Conservation (phyloP, 495 filamentous ascomycete genomes). For the Podospora appendiculata region DNA sequence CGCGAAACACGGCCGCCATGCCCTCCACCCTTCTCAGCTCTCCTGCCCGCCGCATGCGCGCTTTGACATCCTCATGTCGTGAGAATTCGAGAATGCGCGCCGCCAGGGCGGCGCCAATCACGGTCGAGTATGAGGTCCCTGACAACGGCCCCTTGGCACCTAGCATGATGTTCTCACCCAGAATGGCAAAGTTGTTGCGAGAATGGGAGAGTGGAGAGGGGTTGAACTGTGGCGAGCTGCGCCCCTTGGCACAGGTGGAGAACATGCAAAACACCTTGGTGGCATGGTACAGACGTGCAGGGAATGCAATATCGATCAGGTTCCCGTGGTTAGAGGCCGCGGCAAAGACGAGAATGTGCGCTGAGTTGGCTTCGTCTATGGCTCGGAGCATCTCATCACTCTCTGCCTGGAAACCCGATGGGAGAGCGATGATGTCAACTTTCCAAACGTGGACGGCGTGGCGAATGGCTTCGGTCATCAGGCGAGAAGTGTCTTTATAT, state of each 20-base stretch:
- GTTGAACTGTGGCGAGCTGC: conserved; percentile 1
- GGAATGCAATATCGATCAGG: conserved; percentile 3
- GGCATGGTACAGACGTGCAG: neutral
- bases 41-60: neutral
- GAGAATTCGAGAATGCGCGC: conserved; percentile 13
- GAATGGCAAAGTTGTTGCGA: conserved; percentile 6
- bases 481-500: neutral
- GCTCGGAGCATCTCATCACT: neutral
- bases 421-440: conserved; percentile 8
- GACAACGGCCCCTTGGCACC: neutral
- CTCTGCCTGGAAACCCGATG: neutral
- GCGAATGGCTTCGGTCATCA: conserved; percentile 3
- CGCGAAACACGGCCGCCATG: conserved; percentile 4
- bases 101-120: conserved; percentile 12
- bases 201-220: neutral
- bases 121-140: conserved; percentile 5
- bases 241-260: conserved; percentile 2
- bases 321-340: conserved; percentile 4
- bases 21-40: conserved; percentile 4
- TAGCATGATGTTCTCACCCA: conserved; percentile 5
- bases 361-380: neutral
- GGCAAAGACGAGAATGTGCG: conserved; percentile 6
- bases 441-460: conserved; percentile 1
- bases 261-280: conserved; percentile 11
- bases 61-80: conserved; percentile 6